A percentile compares a stretch with the other conserved stretches of the same genome.
Evolutionary conservation across 306 rosid species (phyloP).

Genomic region (Cucurbita moschata): DNA sequence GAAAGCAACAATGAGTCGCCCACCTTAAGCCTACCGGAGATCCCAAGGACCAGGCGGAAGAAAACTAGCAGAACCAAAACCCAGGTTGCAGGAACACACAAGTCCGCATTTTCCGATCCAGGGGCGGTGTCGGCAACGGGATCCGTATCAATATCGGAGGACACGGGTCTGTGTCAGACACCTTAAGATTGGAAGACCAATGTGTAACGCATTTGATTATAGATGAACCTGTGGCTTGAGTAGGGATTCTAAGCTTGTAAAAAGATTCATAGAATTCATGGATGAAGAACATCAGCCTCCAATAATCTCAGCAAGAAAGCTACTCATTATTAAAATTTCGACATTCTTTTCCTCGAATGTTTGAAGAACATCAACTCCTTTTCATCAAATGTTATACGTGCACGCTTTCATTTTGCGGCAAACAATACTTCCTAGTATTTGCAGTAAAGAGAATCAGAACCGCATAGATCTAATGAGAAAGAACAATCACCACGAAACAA

Average conservation of each 20-base stretch:
- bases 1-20: not conserved
- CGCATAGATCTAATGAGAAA: not conserved
- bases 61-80: not conserved
- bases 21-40: not conserved
- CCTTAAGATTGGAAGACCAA: not conserved
- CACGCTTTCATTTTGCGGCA: not conserved
- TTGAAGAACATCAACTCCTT: not conserved
- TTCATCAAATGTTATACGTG: not conserved
- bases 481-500: constrained; percentile 15
- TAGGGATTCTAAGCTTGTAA: not conserved
- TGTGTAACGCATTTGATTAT: not conserved
- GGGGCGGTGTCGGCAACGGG: not conserved
- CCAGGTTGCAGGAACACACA: not conserved
- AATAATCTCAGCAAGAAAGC: not conserved
- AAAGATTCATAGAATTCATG: too few species aligned
- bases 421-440: not conserved
- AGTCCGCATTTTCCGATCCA: not conserved
- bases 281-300: not conserved
- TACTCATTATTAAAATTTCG: not conserved
- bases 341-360: not conserved
- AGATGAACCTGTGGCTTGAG: not conserved
- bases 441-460: not conserved
- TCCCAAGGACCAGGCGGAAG: not conserved
- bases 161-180: not conserved
- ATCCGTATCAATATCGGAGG: not conserved